Evolutionary conservation across 148 eudicot genomes (phyloP), one percentile per base, ranked within the genome.

Genomic region (Heliosperma pusillum): DNA sequence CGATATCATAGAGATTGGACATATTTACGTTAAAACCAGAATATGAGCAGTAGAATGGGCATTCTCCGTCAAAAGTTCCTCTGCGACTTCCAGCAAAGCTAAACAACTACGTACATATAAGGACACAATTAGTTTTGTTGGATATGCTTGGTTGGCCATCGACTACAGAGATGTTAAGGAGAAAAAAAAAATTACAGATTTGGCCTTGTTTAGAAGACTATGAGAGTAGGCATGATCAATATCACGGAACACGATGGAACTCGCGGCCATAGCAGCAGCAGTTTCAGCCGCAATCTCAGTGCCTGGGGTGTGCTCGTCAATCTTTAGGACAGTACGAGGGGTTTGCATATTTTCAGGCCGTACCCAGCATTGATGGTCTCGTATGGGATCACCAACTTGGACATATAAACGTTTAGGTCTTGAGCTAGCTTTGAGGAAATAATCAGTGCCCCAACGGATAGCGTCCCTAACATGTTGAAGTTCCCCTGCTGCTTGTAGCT

Each of bases 261-360:
- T 78, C 26, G 95, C 85, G 24, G 98, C 98, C 82, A 93, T 45
- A 16, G 98, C 98, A 33, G 98, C 97, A 15, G 88, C 36, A 57
- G 98, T 93, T 75, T 93, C 97, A 2, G 98, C 98, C n/a, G 98
- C 98, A 69, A 93, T 87, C 85, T 93, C 98, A 5, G 91, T 83
- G 58, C 98, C 98, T 66, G 98, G 97, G 9, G 53, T 68, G n/a
- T 59, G 74, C 40, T 74, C 73, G 22, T 88, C 88, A 36, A 93
- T 88, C 77, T 80, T 73, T 3, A 85, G 72, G 3, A 91, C 89
- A 7, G 80, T 88, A 66, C 98, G 82, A 2, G 87, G 82, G 6
- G 89, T 85, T 36, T 85, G 57, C 97, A 93, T 93, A 82, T 88
- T 88, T 74, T 93, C 98, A 0, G 98, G 97, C 57, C 88, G 76